These are phyloP conservation scores for Groenewaldozyma tartarivorans DNA, from an alignment of 805 yeast species.

Conservation along the genomic window DNA sequence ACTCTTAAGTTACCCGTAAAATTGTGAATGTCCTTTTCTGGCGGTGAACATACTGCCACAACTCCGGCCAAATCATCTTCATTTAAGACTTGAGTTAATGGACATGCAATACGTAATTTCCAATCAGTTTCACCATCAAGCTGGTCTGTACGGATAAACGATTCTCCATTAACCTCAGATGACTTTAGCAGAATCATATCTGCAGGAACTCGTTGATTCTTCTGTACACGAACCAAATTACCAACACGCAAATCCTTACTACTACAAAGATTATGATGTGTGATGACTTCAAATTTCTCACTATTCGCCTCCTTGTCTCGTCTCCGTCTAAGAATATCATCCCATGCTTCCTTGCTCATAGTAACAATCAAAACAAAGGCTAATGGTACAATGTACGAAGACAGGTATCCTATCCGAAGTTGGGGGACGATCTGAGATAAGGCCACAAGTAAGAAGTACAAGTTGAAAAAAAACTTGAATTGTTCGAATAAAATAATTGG, in stretches of 20 bases:
- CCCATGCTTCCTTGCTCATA: conserved; percentile 91
- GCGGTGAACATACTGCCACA: conserved; percentile 63
- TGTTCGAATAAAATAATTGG: conserved; percentile 90
- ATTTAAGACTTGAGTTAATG: conserved; percentile 51
- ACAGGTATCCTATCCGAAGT: conserved; percentile 82
- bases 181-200: conserved; percentile 81
- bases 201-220: conserved; percentile 86
- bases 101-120: conserved; percentile 78
- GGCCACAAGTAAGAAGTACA: conserved; percentile 87
- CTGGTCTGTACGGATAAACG: conserved; percentile 94
- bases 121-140: conserved; percentile 99
- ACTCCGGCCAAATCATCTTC: conserved; percentile 36
- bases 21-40: conserved; percentile 72
- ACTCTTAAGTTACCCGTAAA: conserved; percentile 68
- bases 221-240: conserved; percentile 67
- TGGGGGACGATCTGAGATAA: conserved; percentile 86
- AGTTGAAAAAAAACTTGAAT: conserved; percentile 91
- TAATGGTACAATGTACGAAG: conserved; percentile 88
- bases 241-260: conserved; percentile 72
- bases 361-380: conserved; percentile 89
- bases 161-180: conserved; percentile 71
- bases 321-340: conserved; percentile 82
- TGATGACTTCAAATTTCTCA: conserved; percentile 66
- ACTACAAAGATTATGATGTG: conserved; percentile 29
- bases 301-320: conserved; percentile 84